Evolutionary conservation across 2,329 filamentous ascomycete species (phyloP).

Genomic region (Ophiostoma sp.): DNA sequence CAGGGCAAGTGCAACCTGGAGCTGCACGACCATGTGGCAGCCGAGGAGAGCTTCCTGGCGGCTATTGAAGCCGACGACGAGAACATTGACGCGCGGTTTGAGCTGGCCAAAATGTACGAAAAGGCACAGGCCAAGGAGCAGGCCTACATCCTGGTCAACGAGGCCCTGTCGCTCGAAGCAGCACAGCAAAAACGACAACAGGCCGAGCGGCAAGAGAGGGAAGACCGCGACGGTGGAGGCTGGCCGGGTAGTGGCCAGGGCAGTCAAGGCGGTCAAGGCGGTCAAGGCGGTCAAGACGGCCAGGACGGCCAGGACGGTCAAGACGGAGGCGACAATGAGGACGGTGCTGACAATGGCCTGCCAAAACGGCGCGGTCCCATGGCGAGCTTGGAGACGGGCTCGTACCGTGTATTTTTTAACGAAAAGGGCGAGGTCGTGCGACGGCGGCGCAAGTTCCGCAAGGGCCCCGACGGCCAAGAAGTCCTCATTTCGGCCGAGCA

Average conservation of each 20-base stretch:
- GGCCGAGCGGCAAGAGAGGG: constrained; percentile 19
- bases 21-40: constrained; percentile 58
- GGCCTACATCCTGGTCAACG: constrained; percentile 69
- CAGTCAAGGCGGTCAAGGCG: not conserved
- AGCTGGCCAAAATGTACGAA: constrained; percentile 81
- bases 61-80: constrained; percentile 67
- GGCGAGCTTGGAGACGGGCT: constrained; percentile 26
- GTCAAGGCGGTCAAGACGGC: not conserved
- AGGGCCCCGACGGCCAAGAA: constrained; percentile 16
- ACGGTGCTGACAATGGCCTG: constrained; percentile 8
- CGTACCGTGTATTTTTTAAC: constrained; percentile 28
- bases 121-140: constrained; percentile 65
- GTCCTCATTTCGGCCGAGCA: constrained; percentile 28
- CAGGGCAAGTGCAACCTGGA: constrained; percentile 65
- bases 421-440: constrained; percentile 26
- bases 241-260: not conserved
- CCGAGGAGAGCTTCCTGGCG: constrained; percentile 70
- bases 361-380: constrained; percentile 27
- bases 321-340: constrained; percentile 20
- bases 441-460: constrained; percentile 27
- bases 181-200: constrained; percentile 36
- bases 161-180: constrained; percentile 63
- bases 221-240: constrained; percentile 4
- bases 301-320: not conserved
- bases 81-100: constrained; percentile 69